These are phyloP conservation scores for Xerocomellus intermedius DNA, from an alignment of 768 basidiomycete species.

Conservation along the genomic window DNA sequence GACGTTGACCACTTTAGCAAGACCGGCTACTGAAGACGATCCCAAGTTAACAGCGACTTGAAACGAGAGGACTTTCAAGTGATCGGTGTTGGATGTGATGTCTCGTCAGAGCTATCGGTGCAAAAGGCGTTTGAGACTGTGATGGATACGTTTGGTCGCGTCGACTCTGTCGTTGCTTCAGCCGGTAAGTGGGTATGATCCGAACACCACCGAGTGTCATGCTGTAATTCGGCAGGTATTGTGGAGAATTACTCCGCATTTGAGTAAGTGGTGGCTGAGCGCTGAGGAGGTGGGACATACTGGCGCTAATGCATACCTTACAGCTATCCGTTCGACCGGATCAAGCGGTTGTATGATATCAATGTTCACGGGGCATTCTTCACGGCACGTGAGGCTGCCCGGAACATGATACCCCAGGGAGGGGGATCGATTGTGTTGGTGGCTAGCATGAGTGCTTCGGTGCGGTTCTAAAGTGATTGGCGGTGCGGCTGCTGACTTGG, in stretches of 20 bases:
- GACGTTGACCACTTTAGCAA: slow-evolving; percentile 20
- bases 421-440: slow-evolving; percentile 84
- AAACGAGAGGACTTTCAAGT: slow-evolving; percentile 58
- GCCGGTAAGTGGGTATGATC: slow-evolving; percentile 56
- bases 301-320: slow-evolving; percentile 8
- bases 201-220: neutral
- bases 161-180: slow-evolving; percentile 85
- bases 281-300: neutral
- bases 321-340: slow-evolving; percentile 84
- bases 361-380: slow-evolving; percentile 94
- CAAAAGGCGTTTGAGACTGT: slow-evolving; percentile 67
- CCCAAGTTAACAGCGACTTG: slow-evolving; percentile 53
- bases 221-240: slow-evolving; percentile 51
- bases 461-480: slow-evolving; percentile 37
- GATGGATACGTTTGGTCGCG: slow-evolving; percentile 60
- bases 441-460: slow-evolving; percentile 88
- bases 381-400: slow-evolving; percentile 94
- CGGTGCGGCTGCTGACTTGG: slow-evolving; percentile 5
- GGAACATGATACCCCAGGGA: slow-evolving; percentile 81
- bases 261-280: slow-evolving; percentile 54
- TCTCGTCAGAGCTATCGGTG: slow-evolving; percentile 78
- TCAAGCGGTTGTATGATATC: slow-evolving; percentile 83
- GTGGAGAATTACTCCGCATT: slow-evolving; percentile 87
- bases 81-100: slow-evolving; percentile 83
- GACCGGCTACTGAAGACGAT: slow-evolving; percentile 28